Evolutionary conservation across 2,329 filamentous ascomycete genomes (phyloP), one percentile per base, ranked within the genome.

Genomic region (Colletotrichum sp.): DNA sequence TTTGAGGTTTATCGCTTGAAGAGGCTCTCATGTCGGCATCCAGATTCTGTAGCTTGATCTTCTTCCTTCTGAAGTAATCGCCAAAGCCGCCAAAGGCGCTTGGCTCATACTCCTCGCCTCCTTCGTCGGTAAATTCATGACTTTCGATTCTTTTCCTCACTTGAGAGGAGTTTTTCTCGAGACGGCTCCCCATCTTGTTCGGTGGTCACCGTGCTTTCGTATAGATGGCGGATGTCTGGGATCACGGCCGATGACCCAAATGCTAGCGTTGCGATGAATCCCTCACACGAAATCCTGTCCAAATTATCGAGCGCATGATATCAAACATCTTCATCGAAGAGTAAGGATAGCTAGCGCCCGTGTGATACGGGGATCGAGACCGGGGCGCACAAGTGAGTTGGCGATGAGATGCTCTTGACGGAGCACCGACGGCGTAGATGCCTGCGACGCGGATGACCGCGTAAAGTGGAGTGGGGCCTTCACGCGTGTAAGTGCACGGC

Each of bases 1-100:
- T 95, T 77, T 92, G 92, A 12, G 96, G 95, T 78, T 94, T 95
- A 79, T 93, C 92, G 1, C 87, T 85, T 2, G 93, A 91, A 6
- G 91, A 88, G 36, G 94, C 90, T 75, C 96, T 93, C 60, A 98
- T 88, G 70, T 98, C 92, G 10, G 93, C 93, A 85, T 99, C 97
- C 34, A 97, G 91, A 81, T 99, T 99, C 84, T 99, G 97, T 5
- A 99, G 90, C 83, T 99, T 99, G 84, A 98, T 93, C 89, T 98
- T 98, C 88, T 99, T 99, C 72, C 96, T 93, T 66, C 96, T 91
- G 83, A 98, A 98, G 84, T 99, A 99, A 82, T 99, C 96, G 28
- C 89, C 86, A 81, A 99, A 98, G 10, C 96, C 96, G 30, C 95
- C 95, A 84, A 99, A 99, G 68, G 91, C 92, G 77, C 96, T 98